Percentiles rank a stretch among this genome's conserved stretches.
These are phyloP conservation scores for Cercospora beticola DNA, from an alignment of 2,329 filamentous ascomycete species.

Conservation along the genomic window DNA sequence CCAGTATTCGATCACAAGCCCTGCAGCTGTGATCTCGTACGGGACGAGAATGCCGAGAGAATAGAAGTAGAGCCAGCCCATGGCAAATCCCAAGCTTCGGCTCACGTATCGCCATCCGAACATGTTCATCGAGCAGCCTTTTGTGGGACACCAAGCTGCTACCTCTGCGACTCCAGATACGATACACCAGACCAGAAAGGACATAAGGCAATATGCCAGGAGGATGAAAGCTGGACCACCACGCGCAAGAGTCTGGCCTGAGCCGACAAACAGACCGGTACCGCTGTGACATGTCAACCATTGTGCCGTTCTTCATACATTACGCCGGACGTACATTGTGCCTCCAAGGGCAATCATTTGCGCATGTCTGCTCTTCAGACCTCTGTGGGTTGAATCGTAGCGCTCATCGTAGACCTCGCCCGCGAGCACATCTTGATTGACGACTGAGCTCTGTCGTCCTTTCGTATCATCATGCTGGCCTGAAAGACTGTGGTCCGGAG, in stretches of 20 bases:
- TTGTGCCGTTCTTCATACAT: background rate
- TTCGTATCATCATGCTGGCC: slow-evolving; percentile 14
- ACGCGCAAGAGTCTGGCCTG: slow-evolving; percentile 39
- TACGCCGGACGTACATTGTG: slow-evolving; percentile 23
- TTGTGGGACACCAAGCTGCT: slow-evolving; percentile 59
- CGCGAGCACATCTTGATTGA: slow-evolving; percentile 27
- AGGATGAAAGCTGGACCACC: slow-evolving; percentile 47
- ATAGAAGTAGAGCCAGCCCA: slow-evolving; percentile 47
- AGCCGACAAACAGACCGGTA: slow-evolving; percentile 42
- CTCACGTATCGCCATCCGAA: slow-evolving; percentile 49
- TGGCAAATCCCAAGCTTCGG: slow-evolving; percentile 46
- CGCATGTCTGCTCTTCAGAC: slow-evolving; percentile 42
- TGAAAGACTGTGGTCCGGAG: slow-evolving; percentile 6
- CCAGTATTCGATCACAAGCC: slow-evolving; percentile 40
- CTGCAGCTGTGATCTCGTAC: slow-evolving; percentile 41
- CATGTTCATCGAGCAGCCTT: slow-evolving; percentile 52
- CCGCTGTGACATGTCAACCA: slow-evolving; percentile 27
- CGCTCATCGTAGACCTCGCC: slow-evolving; percentile 28
- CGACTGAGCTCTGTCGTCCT: slow-evolving; percentile 18
- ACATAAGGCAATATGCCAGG: slow-evolving; percentile 43
- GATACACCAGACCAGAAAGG: slow-evolving; percentile 44
- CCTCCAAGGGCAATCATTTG: slow-evolving; percentile 40
- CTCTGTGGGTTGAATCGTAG: slow-evolving; percentile 43
- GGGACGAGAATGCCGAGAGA: slow-evolving; percentile 43
- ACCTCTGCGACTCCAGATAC: slow-evolving; percentile 57